Evolutionary conservation across 2,329 filamentous ascomycete species (phyloP).

Genomic region (Stromatinia cepivora): DNA sequence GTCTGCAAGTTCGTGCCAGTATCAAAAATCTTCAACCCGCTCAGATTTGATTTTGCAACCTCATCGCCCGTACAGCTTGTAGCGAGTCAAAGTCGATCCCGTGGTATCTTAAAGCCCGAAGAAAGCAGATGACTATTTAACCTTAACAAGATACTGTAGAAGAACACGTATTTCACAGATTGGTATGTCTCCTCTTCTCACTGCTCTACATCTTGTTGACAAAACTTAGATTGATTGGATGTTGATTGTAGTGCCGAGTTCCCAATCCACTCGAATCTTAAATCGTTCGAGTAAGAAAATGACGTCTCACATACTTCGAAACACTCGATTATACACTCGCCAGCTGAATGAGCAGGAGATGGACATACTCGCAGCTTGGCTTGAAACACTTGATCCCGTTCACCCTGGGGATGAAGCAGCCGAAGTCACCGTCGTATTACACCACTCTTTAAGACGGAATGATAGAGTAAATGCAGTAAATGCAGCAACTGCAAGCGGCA

Average conservation of each 20-base stretch:
- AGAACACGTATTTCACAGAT: not conserved
- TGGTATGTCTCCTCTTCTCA: not conserved
- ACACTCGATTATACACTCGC: not conserved
- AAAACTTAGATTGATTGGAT: not conserved
- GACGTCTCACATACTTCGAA: not conserved
- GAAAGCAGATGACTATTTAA: not conserved
- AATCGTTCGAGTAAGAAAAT: not conserved
- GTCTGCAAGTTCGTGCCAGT: not conserved
- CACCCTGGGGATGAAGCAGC: not conserved
- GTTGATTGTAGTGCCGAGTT: not conserved
- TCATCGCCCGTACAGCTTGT: not conserved
- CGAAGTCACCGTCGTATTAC: not conserved
- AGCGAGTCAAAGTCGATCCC: not conserved
- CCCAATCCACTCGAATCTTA: not conserved
- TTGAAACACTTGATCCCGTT: not conserved
- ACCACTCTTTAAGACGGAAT: not conserved
- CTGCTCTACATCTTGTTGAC: not conserved
- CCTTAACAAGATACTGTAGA: not conserved
- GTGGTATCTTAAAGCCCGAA: not conserved
- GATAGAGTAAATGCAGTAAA: not conserved
- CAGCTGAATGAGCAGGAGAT: slow-evolving; percentile 3
- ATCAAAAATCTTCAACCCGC: too few relatives aligned
- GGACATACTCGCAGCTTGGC: slow-evolving; percentile 4
- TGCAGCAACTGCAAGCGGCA: not conserved
- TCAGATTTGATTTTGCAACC: not conserved